Conservation (phyloP, 2,329 filamentous ascomycete genomes). For the Sclerotinia nivalis region DNA sequence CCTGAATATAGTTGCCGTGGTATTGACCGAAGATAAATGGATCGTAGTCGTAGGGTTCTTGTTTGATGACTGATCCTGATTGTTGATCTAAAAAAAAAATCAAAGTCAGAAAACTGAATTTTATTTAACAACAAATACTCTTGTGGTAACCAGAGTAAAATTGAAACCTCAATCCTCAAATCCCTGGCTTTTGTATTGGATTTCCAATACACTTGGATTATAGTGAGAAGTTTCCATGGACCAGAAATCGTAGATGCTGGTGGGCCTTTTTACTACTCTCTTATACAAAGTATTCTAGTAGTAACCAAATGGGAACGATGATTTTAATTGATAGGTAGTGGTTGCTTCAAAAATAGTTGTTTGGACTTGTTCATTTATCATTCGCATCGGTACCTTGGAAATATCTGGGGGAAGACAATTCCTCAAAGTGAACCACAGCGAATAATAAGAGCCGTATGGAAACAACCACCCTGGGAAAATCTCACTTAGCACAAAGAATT, state of each 20-base stretch:
- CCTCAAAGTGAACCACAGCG: background rate
- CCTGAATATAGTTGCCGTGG: constrained; percentile 3
- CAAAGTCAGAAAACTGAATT: background rate
- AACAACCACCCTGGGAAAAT: background rate
- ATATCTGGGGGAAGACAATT: background rate
- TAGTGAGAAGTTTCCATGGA: background rate
- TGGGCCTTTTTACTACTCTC: background rate
- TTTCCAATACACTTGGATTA: background rate
- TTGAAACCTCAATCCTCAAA: background rate
- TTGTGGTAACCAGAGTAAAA: background rate
- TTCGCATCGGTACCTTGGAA: background rate
- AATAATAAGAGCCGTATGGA: background rate
- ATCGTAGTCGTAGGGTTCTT: constrained; percentile 11
- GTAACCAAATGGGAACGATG: background rate
- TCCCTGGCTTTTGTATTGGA: background rate
- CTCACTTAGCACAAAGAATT: background rate
- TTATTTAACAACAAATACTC: background rate
- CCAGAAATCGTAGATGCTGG: background rate
- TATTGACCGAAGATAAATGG: constrained; percentile 18
- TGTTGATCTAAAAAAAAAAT: constrained; percentile 9
- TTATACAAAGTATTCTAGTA: background rate
- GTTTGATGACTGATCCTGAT: constrained; percentile 16
- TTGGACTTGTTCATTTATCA: background rate
- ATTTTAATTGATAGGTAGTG: background rate
- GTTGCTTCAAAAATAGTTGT: background rate